These are phyloP conservation scores for Aleurites moluccanus DNA, from an alignment of 441 rosid species.

Conservation along the genomic window DNA sequence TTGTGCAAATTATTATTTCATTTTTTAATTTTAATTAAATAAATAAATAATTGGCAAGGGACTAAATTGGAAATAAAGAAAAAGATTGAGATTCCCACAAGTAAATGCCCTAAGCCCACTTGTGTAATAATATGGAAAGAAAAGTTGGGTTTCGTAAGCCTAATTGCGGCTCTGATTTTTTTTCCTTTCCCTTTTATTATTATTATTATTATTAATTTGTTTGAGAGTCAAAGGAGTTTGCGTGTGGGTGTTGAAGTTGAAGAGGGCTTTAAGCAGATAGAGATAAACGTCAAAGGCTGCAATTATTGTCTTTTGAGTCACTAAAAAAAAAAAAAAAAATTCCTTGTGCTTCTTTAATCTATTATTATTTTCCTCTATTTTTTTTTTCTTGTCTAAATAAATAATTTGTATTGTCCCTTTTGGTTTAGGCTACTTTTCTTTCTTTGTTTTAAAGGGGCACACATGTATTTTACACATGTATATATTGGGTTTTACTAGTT, in stretches of 20 bases:
- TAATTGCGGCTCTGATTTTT: slow-evolving; percentile 57
- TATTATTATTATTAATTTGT: slow-evolving; percentile 8
- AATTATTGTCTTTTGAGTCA: slow-evolving; percentile 60
- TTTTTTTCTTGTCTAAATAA: neutral
- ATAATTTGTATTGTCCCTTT: neutral
- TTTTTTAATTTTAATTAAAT: neutral
- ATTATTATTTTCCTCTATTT: neutral
- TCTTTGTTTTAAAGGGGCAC: neutral
- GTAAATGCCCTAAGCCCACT: slow-evolving; percentile 38
- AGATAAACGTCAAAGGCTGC: slow-evolving; percentile 78
- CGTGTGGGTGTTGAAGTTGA: slow-evolving; percentile 64
- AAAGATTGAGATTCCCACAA: slow-evolving; percentile 35
- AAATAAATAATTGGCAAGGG: neutral
- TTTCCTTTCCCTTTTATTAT: neutral
- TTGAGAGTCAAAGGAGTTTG: slow-evolving; percentile 76
- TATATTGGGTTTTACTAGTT: no score
- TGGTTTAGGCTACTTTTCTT: neutral
- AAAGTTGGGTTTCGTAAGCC: slow-evolving; percentile 43
- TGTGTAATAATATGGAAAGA: slow-evolving; percentile 25
- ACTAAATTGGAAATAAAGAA: neutral
- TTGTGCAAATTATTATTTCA: neutral
- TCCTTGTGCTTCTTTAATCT: slow-evolving; percentile 13
- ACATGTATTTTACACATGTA: no score
- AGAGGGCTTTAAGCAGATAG: slow-evolving; percentile 45
- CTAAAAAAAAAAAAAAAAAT: no score